These are phyloP conservation scores for Tricholoma furcatifolium DNA, from an alignment of 768 basidiomycete genomes.

Conservation along the genomic window DNA sequence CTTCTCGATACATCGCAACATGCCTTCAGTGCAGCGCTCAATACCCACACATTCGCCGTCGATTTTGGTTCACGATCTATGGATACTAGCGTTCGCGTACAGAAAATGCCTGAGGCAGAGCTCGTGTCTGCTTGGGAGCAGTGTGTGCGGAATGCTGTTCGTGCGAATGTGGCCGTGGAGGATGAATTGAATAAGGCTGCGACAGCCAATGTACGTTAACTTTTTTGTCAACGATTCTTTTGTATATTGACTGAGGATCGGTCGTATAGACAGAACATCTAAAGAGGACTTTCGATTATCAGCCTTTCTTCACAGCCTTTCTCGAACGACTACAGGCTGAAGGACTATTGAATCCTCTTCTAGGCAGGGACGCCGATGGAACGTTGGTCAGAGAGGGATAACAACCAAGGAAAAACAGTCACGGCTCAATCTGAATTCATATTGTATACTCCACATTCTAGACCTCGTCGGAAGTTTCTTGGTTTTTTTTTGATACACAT, in stretches of 20 bases:
- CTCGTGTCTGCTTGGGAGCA: conserved; percentile 45
- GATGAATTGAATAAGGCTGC: conserved; percentile 48
- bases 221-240: neutral
- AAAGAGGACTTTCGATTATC: conserved; percentile 62
- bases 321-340: conserved; percentile 41
- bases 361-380: conserved; percentile 36
- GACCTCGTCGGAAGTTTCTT: neutral
- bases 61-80: conserved; percentile 47
- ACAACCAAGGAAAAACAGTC: conserved; percentile 8
- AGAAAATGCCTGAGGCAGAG: conserved; percentile 38
- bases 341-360: conserved; percentile 42
- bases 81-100: conserved; percentile 39
- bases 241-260: neutral
- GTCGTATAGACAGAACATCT: conserved; percentile 48
- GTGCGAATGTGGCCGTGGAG: conserved; percentile 41
- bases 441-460: neutral
- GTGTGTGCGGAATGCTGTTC: conserved; percentile 40
- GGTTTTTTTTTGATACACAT: too few species aligned
- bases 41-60: conserved; percentile 33
- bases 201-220: conserved; percentile 41
- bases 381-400: conserved; percentile 19
- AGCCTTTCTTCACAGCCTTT: conserved; percentile 55
- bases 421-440: neutral
- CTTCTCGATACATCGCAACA: conserved; percentile 28
- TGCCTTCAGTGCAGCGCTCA: conserved; percentile 26